These are phyloP conservation scores for Schizothecium vesticola DNA, from an alignment of 495 filamentous ascomycete species.

Conservation along the genomic window DNA sequence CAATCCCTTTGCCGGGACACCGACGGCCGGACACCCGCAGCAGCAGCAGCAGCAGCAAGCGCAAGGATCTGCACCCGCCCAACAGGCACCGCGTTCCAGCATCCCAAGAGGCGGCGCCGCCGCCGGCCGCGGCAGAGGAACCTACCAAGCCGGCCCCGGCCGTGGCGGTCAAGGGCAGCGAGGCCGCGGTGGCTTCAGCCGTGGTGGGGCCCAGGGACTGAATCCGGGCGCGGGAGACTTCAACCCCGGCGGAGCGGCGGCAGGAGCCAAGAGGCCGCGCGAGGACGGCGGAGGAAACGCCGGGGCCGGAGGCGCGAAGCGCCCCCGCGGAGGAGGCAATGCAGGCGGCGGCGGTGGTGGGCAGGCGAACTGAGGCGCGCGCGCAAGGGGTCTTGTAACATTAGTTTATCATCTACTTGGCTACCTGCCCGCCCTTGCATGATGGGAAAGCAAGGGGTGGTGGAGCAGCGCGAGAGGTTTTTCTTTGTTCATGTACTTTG, in stretches of 20 bases:
- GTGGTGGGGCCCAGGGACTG: constrained; percentile 17
- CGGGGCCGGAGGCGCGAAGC: constrained; percentile 4
- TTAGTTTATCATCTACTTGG: neutral
- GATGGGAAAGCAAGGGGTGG: neutral
- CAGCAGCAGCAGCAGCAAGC: constrained; percentile 9
- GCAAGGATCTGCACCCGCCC: constrained; percentile 7
- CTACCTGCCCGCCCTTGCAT: neutral
- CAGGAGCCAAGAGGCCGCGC: constrained; percentile 26
- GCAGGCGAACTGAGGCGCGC: neutral
- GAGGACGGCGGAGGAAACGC: constrained; percentile 5
- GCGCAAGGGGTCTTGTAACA: neutral
- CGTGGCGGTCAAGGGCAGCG: constrained; percentile 24
- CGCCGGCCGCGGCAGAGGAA: constrained; percentile 5
- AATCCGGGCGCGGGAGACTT: constrained; percentile 30
- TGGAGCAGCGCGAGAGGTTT: neutral
- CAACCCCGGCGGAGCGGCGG: constrained; percentile 16
- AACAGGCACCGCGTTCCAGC: constrained; percentile 6
- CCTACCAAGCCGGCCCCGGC: constrained; percentile 12
- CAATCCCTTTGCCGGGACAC: constrained; percentile 23
- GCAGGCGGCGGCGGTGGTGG: neutral
- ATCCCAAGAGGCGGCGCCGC: constrained; percentile 14
- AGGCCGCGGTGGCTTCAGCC: constrained; percentile 23
- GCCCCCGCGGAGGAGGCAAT: constrained; percentile 15
- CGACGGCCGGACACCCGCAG: constrained; percentile 3
- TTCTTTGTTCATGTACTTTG: neutral